Percentiles rank a stretch among this genome's conserved stretches.
Evolutionary conservation across 202 grass and related monocot genomes (phyloP).

Genomic region (Digitaria exilis): DNA sequence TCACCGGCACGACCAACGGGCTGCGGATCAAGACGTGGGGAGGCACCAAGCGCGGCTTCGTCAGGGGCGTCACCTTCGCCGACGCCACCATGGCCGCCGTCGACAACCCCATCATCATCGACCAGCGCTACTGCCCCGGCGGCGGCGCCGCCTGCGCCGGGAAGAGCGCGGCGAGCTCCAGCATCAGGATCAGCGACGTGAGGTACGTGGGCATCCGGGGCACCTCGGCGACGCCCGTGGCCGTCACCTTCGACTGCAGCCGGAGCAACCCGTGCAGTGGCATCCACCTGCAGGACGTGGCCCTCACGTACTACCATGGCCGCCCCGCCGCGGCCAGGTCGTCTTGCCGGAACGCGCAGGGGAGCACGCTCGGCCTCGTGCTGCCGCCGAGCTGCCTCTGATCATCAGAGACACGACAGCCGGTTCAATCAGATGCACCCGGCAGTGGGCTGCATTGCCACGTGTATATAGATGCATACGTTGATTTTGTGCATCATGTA

Average conservation of each 20-base stretch:
- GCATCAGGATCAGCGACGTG: constrained; percentile 76
- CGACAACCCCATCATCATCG: constrained; percentile 88
- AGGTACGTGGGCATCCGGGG: constrained; percentile 61
- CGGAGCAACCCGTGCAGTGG: constrained; percentile 75
- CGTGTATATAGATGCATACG: constrained; percentile 15
- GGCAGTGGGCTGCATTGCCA: neutral
- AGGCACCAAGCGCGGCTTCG: constrained; percentile 54
- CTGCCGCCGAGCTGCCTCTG: constrained; percentile 68
- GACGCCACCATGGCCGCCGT: constrained; percentile 64
- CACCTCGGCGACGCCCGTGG: constrained; percentile 66
- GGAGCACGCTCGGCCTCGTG: constrained; percentile 55
- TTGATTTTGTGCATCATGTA: neutral
- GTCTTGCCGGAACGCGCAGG: constrained; percentile 60
- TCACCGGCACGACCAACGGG: constrained; percentile 71
- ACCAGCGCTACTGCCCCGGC: constrained; percentile 82
- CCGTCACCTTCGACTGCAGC: constrained; percentile 82
- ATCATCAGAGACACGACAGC: neutral
- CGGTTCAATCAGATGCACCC: too few species aligned
- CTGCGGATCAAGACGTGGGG: constrained; percentile 89
- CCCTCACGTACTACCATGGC: constrained; percentile 42
- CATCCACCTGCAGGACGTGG: constrained; percentile 71
- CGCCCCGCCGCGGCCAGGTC: constrained; percentile 26
- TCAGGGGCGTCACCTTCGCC: constrained; percentile 56
- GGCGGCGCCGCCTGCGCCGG: constrained; percentile 42
- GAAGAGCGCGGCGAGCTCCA: constrained; percentile 40